Evolutionary conservation across 2,329 filamentous ascomycete species (phyloP), one percentile per base, ranked within the genome.

Genomic region (Aspergillus texensis): DNA sequence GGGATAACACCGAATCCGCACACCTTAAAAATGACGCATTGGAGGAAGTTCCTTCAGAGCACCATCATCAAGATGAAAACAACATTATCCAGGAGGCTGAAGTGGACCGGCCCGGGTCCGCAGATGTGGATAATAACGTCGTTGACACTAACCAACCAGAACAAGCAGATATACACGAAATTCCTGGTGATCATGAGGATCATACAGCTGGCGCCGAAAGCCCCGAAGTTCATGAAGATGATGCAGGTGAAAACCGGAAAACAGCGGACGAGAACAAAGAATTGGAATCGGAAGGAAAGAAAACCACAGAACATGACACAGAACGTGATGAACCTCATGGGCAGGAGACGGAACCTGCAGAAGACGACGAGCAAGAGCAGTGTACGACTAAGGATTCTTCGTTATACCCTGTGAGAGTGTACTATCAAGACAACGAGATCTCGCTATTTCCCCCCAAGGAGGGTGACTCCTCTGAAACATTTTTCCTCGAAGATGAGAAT

Each of bases 361-460:
- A 65, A 62, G 56, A 62, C 46, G 59, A 63, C 36, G 60, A 70
- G 16, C 56, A 62, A 28, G 58, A 58, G 5, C 26, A 41, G 11
- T 57, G 62, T 26, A 50, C 41, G 16, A 43, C 53, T 9, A 65
- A 62, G 30, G 62, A 67, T 36, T 46, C 58, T n/a, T 64, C 68
- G 39, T 60, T 81, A 16, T 76, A 85, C 72, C 80, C 83, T 54
- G 80, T 88, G 21, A 81, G 81, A 46, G 80, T 89, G 21, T 71
- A 82, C n/a, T 89, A 88, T 70, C 80, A 83, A 64, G 83, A 82
- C 16, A 79, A 78, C 57, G 83, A 86, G 60, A 86, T 88, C 65
- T 85, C 83, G 16, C 74, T 89, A 9, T 89, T 89, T 69, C 85
- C 86, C 41, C 85, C 84, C 3, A 78, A 78, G 26, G 81, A 82